Base-by-base conservation (phyloP, 2,329 filamentous ascomycete genomes). In the Curvularia lunata region DNA sequence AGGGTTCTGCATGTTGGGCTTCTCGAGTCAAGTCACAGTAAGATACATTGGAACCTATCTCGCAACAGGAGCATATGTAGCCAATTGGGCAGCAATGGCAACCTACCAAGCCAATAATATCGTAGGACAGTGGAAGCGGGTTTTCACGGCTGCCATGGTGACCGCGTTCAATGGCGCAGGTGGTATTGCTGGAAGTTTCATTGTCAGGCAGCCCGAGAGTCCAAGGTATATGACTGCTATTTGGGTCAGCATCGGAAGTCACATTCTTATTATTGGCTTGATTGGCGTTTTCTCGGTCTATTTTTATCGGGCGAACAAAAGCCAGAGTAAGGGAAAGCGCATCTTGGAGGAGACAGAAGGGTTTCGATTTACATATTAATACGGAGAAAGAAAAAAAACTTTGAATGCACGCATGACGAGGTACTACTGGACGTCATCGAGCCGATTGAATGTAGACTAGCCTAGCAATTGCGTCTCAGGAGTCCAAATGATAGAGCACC, bases 61-160 rank as follows among this genome's bases (percentile, higher is more conserved):
- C 1, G 86, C 87, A 0, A 90, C 87, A 0, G 88, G 88, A 0
- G 86, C 87, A 1, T 90, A 89, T 62, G 82, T 90, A 4, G 85
- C 84, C 4, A 90, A 90, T 62, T 90, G 87, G 87, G 87, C 88
- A 0, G 87, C 86, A 0, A 76, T 90, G 61, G 87, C 84, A 5
- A 72, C 73, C 5, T 75, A 75, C 42, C 71, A 89, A 87, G 72
- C 73, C 28, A 88, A 87, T 70, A 72, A 74, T 42, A 65, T 74
- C 10, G 64, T 67, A 13, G 75, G 85, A 0, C 86, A 88, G 66
- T 89, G 86, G 86, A 88, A 88, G 72, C 79, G 86, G 28, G 85
- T 83, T 2, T 86, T 86, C 46, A 84, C 85, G 0, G 85, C 86
- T 0, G 86, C 86, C 0, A 80, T 83, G 0, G 82, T 88, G 2